phyloP scores from a whole-genome alignment of 768 basidiomycete genomes.

The Agrocybe praecox region DNA sequence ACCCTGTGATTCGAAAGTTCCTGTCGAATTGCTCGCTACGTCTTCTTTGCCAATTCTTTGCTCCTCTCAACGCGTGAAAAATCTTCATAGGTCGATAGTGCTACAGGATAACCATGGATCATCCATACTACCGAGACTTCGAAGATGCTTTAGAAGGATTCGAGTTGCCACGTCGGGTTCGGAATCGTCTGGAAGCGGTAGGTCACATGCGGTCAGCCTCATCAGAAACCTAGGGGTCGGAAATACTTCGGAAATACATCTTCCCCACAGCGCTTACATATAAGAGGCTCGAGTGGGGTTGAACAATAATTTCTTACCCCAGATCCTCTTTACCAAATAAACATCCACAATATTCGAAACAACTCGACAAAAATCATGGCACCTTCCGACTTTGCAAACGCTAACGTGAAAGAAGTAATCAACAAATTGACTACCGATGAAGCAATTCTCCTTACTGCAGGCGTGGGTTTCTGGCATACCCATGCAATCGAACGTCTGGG shows the following conservation, averaged over 20 bases:
- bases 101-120: not conserved
- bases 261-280: not conserved
- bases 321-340: not conserved
- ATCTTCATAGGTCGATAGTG: not conserved
- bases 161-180: not conserved
- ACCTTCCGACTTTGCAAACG: conserved; percentile 70
- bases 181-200: not conserved
- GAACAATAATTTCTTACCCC: not conserved
- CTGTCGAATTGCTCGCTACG: not conserved
- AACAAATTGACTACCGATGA: conserved; percentile 74
- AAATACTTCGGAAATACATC: not conserved
- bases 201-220: not conserved
- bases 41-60: not conserved
- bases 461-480: conserved; percentile 81
- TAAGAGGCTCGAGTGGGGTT: not conserved
- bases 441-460: conserved; percentile 70
- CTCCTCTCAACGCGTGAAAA: not conserved
- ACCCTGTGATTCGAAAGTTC: no score
- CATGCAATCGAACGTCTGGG: conserved; percentile 64
- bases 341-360: no score
- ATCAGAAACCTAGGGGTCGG: not conserved
- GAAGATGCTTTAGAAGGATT: not conserved
- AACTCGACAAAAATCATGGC: conserved; percentile 46
- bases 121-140: not conserved
- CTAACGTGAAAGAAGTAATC: conserved; percentile 60